phyloP scores from a whole-genome alignment of 2,329 filamentous ascomycete species.

The Trichoderma sp. region DNA sequence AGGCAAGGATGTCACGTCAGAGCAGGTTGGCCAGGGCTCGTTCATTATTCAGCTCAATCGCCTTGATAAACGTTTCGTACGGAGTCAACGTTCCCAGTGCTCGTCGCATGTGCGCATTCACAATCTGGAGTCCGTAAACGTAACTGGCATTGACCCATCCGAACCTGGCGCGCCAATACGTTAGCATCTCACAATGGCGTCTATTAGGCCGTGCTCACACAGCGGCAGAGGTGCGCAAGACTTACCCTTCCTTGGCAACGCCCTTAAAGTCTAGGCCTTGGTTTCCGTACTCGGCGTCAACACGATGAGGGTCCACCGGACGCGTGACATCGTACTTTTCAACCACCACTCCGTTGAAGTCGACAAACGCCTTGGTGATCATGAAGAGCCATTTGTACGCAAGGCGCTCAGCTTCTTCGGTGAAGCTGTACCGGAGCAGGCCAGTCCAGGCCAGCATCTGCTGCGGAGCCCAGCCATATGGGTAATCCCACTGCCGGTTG shows the following conservation, averaged over 20 bases:
- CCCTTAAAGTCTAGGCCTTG: constrained; percentile 95
- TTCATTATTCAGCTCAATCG: constrained; percentile 54
- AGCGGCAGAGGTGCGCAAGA: constrained; percentile 27
- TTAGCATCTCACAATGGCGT: constrained; percentile 28
- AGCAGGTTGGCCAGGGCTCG: constrained; percentile 48
- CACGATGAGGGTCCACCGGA: constrained; percentile 83
- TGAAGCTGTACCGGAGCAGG: constrained; percentile 85
- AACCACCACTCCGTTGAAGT: constrained; percentile 96
- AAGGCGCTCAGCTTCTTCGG: constrained; percentile 81
- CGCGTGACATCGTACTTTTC: constrained; percentile 98
- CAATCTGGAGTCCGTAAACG: constrained; percentile 84
- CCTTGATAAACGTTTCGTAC: constrained; percentile 77
- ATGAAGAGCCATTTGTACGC: constrained; percentile 98
- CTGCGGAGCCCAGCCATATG: constrained; percentile 97
- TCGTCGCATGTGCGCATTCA: constrained; percentile 84
- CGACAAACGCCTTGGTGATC: constrained; percentile 97
- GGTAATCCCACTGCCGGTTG: constrained; percentile 97
- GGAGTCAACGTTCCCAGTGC: constrained; percentile 84
- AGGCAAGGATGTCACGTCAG: not conserved
- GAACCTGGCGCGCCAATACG: constrained; percentile 57
- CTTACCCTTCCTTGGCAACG: constrained; percentile 91
- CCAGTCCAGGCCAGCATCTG: constrained; percentile 98
- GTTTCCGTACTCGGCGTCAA: constrained; percentile 97
- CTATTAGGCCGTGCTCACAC: not conserved
- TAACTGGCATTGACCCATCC: constrained; percentile 99